phyloP scores from a whole-genome alignment of 805 yeast genomes.

The Candida gorgasii region DNA sequence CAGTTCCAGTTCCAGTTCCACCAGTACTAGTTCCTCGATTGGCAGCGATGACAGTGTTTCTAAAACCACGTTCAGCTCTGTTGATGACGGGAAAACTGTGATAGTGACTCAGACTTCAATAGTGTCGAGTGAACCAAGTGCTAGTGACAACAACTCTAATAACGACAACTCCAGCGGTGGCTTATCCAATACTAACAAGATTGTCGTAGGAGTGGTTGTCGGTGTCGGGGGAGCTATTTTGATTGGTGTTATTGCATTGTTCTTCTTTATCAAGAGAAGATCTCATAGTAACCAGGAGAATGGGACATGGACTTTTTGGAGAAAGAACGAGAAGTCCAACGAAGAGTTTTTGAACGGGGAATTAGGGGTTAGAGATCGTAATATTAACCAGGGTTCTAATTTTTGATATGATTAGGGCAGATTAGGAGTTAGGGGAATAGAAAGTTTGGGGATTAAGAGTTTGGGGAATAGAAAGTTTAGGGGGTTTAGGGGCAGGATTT shows the following conservation, averaged over 20 bases:
- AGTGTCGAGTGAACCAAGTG: conserved; percentile 23
- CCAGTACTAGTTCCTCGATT: background rate
- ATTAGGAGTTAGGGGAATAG: background rate
- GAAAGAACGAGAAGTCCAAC: conserved; percentile 44
- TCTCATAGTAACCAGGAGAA: conserved; percentile 27
- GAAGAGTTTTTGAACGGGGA: conserved; percentile 47
- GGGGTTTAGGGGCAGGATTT: too few species aligned
- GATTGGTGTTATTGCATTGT: conserved; percentile 33
- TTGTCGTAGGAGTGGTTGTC: conserved; percentile 49
- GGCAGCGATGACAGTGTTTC: conserved; percentile 2
- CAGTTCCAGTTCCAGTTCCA: conserved; percentile 6
- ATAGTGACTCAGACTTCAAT: conserved; percentile 42
- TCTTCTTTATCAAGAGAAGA: conserved; percentile 38
- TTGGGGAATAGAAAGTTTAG: too few species aligned
- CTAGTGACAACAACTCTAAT: conserved; percentile 20
- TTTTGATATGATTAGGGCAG: conserved; percentile 22
- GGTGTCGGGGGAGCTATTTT: conserved; percentile 47
- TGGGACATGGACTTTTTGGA: conserved; percentile 50
- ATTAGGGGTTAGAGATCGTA: conserved; percentile 48
- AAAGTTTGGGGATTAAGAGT: too few species aligned
- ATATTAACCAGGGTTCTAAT: conserved; percentile 48
- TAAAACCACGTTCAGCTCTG: conserved; percentile 32
- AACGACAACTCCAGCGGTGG: conserved; percentile 26
- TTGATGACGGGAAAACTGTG: conserved; percentile 37
- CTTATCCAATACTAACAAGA: conserved; percentile 41